Conservation (phyloP, 2,329 filamentous ascomycete genomes). For the Dactylella cylindrospora region DNA sequence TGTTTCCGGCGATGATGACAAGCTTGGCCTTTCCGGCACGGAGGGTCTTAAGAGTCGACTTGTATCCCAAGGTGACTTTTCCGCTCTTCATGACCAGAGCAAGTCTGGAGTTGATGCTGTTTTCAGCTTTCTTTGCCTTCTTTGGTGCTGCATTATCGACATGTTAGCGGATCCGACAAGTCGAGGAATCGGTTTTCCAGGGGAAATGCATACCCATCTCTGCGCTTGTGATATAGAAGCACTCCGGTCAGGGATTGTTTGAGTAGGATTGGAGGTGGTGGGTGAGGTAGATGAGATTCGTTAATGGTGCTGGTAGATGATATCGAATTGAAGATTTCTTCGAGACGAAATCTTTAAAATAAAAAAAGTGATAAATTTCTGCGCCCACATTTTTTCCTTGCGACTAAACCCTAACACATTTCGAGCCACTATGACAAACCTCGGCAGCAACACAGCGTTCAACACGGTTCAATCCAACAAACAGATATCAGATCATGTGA, state of each 20-base stretch:
- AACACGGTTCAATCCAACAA: background rate
- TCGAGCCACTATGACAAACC: conserved; percentile 10
- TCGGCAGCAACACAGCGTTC: conserved; percentile 9
- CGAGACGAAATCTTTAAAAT: conserved; percentile 23
- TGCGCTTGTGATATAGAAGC: conserved; percentile 47
- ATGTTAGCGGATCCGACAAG: conserved; percentile 16
- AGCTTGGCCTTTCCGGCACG: conserved; percentile 98
- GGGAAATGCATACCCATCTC: conserved; percentile 45
- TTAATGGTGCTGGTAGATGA: conserved; percentile 40
- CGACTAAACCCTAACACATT: conserved; percentile 39
- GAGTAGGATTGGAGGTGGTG: conserved; percentile 9
- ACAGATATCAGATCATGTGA: background rate
- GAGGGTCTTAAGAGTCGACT: conserved; percentile 84
- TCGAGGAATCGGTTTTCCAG: background rate
- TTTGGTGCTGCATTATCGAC: conserved; percentile 66
- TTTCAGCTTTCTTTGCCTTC: conserved; percentile 83
- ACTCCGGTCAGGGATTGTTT: conserved; percentile 46
- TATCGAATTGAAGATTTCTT: no score
- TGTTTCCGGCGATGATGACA: conserved; percentile 88
- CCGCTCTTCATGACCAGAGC: conserved; percentile 68
- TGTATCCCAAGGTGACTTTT: conserved; percentile 69
- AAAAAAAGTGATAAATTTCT: conserved; percentile 16
- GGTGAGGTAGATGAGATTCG: conserved; percentile 18
- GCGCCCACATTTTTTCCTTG: conserved; percentile 11
- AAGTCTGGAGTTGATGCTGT: conserved; percentile 72